Percentiles rank a stretch among this genome's conserved stretches.
Conservation (phyloP, 495 filamentous ascomycete species). For the Recurvomyces mirabilis region DNA sequence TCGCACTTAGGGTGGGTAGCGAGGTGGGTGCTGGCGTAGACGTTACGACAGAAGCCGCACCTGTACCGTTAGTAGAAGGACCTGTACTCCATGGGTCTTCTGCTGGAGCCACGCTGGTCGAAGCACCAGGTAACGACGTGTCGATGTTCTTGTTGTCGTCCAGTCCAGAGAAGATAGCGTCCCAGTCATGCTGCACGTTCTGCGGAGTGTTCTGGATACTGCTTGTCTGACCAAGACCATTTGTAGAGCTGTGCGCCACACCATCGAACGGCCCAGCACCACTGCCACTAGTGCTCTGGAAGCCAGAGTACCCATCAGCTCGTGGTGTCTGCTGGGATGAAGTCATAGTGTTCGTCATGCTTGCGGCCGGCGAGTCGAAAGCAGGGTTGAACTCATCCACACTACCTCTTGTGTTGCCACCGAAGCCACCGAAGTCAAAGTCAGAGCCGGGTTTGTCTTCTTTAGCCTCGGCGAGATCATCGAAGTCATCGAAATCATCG, state of each 20-base stretch:
- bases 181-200: slow-evolving; percentile 69
- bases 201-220: slow-evolving; percentile 24
- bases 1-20: neutral
- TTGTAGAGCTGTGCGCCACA: slow-evolving; percentile 14
- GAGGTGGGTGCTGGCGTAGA: slow-evolving; percentile 19
- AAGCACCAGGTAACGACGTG: neutral
- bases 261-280: slow-evolving; percentile 13
- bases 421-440: slow-evolving; percentile 36
- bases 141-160: slow-evolving; percentile 31
- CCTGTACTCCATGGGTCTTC: slow-evolving; percentile 12
- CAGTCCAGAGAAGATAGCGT: slow-evolving; percentile 79
- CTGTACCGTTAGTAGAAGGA: neutral
- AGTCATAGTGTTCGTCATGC: slow-evolving; percentile 47
- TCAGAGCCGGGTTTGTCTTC: slow-evolving; percentile 73
- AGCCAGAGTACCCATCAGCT: slow-evolving; percentile 38
- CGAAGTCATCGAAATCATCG: slow-evolving; percentile 73
- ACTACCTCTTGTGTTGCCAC: slow-evolving; percentile 32
- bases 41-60: neutral
- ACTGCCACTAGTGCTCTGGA: slow-evolving; percentile 26
- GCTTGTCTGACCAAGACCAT: slow-evolving; percentile 8
- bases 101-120: too few species aligned
- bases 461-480: slow-evolving; percentile 75
- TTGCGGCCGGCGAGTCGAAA: slow-evolving; percentile 42
- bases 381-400: slow-evolving; percentile 60
- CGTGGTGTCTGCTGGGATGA: slow-evolving; percentile 24